Base-by-base conservation (phyloP, 371 early-diverging fungal genomes). In the Mortierella sp. region DNA sequence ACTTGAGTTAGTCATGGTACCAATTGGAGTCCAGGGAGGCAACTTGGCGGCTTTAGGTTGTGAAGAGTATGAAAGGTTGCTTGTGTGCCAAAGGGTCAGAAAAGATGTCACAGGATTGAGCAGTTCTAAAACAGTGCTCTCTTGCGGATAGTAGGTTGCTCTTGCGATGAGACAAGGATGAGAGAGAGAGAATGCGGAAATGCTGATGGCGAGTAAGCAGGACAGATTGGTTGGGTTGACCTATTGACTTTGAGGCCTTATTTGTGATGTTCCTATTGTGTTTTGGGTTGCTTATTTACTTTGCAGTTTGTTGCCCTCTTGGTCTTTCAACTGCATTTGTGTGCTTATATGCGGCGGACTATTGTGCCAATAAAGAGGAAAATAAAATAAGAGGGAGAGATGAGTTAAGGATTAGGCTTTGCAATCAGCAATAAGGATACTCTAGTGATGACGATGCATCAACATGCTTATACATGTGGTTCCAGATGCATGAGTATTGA, bases 1-100 rank as follows among this genome's bases (percentile, higher is more conserved):
- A 35, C 62, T 70, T 22, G 78, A 40, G 51, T 64, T 70, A 49
- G 77, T 64, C 75, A 83, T 83, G 30, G 39, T 28, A 14, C 24
- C 28, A 24, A 64, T 40, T 35, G 62, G 54, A 3, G 55, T 61
- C 66, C 62, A 39, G 52, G 49, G 62, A 37, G 26, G 32, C 45
- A 45, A 61, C 63, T 74, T 63, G 62, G 26, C 30, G 47, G 67
- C 66, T 54, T 61, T 52, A 64, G 49, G 32, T 35, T 35, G 32
- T 55, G 55, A 55, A 55, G 11, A 52, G 40, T 51, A 43, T 24
- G n/a, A 45, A 28, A 28, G 24, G 16, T 16, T 62, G 16, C 14
- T 22, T 62, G 39, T 14, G 47, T 18, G 14, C 12, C 24, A 12
- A 35, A 8, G 45, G 26, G 26, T 9, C 24, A 20, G 14, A 26